Base-by-base conservation (phyloP, 352 stramenopile genomes). In the Phytophthora syringae region DNA sequence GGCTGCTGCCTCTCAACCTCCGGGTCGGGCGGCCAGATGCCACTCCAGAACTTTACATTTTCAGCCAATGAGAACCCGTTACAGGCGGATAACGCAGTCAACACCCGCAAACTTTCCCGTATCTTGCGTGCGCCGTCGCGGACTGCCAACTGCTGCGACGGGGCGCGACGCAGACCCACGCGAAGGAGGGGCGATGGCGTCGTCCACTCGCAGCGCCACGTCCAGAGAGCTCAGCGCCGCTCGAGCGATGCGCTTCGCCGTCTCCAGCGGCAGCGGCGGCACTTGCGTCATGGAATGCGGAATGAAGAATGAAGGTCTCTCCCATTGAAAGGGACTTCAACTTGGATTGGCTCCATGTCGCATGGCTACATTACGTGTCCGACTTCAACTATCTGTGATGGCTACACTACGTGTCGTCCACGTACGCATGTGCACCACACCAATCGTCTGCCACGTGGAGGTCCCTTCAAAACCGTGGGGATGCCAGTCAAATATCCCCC, bases 11-110 rank as follows among this genome's bases (percentile, higher is more conserved):
- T 27, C 32, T 47, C 36, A 16, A 16, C 27, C 28, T 22, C 20
- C 9, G 52, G 42, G 21, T 57, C 42, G 0, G 40, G 30, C 4
- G 62, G 52, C 30, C 65, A 66, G 5, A 72, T 13, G 13, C 63
- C 55, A 30, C 51, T 61, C 67, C 62, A 74, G 39, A 74, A 74
- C 18, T 28, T 48, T 4, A 24, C 20, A 22, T 72, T 75, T 16
- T 68, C 51, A 10, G 7, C 12, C 25, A 75, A 16, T 6, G 37
- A 51, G 24, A 68, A 68, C 21, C 61, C 67, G 3, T 50, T 37
- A 28, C 67, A 75, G 2, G 30, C 39, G n/a, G 45, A 43, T 15
- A 75, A 22, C 5, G 62, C 28, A 15, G 40, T 62, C 16, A 75
- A 20, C 24, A 72, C 61, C 9, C 55, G 21, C 16, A 75, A n/a